phyloP scores from a whole-genome alignment of 495 filamentous ascomycete species.

The Hypoxylon fragiforme region DNA sequence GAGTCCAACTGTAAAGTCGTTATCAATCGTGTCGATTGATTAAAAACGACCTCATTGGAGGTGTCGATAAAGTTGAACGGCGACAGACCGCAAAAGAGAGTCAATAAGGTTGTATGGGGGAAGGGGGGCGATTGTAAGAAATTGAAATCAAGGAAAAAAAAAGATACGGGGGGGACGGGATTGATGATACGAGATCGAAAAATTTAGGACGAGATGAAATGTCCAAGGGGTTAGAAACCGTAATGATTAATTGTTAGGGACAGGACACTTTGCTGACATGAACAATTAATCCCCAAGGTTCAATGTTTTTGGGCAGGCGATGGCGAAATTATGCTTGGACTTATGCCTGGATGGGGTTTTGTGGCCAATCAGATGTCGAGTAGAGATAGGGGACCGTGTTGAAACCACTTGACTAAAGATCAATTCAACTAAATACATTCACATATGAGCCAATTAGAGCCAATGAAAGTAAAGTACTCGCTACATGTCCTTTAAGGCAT shows the following conservation, averaged over 20 bases:
- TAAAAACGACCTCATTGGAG: constrained; percentile 23
- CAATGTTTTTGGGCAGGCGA: constrained; percentile 2
- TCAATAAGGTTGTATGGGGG: too few species aligned
- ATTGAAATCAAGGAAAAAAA: constrained; percentile 14
- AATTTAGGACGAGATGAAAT: constrained; percentile 13
- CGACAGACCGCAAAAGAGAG: constrained; percentile 10
- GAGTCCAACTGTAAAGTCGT: constrained; percentile 8
- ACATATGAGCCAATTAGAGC: too few species aligned
- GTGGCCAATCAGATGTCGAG: constrained; percentile 6
- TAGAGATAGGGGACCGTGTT: constrained; percentile 10
- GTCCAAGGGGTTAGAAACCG: not conserved
- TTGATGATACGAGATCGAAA: constrained; percentile 25
- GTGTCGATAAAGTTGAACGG: constrained; percentile 10
- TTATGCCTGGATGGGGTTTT: constrained; percentile 3
- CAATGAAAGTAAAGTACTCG: too few species aligned
- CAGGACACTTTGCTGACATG: not conserved
- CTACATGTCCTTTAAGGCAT: too few species aligned
- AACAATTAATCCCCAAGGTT: not conserved
- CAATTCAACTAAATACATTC: too few species aligned
- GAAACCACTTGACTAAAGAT: constrained; percentile 12
- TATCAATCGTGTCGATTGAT: constrained; percentile 22
- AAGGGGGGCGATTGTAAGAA: constrained; percentile 2
- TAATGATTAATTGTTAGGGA: not conserved
- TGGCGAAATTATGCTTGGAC: constrained; percentile 18
- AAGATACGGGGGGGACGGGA: constrained; percentile 1